Evolutionary conservation across 768 basidiomycete species (phyloP).

Genomic region (Termitomyces sp.): DNA sequence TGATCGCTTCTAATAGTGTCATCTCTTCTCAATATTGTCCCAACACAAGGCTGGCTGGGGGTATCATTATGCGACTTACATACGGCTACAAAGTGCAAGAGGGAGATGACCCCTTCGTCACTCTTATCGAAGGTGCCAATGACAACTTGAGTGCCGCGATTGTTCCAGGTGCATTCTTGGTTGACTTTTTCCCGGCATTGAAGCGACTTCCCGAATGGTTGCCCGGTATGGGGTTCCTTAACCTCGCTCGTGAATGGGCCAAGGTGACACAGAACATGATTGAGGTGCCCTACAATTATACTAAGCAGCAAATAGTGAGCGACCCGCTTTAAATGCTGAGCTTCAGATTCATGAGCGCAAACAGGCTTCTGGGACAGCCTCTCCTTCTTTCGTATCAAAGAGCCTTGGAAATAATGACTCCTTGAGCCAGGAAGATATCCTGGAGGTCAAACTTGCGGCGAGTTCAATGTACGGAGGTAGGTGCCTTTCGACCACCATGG

Average conservation of each 20-base stretch:
- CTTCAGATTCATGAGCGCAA: not conserved
- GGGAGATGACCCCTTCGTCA: conserved; percentile 43
- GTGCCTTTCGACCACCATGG: conserved; percentile 3
- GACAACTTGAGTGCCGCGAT: conserved; percentile 47
- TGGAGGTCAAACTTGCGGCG: conserved; percentile 37
- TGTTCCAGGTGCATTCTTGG: conserved; percentile 41
- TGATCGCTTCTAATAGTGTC: not conserved
- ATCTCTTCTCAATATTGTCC: not conserved
- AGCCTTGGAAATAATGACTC: conserved; percentile 31
- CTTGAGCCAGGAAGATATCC: conserved; percentile 26
- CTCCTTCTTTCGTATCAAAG: conserved; percentile 38
- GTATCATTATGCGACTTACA: conserved; percentile 48
- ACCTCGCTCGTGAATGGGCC: conserved; percentile 35
- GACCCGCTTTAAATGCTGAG: not conserved
- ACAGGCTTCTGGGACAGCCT: conserved; percentile 37
- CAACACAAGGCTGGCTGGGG: conserved; percentile 38
- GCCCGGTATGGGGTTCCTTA: conserved; percentile 51
- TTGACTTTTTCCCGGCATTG: conserved; percentile 38
- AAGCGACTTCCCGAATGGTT: conserved; percentile 50
- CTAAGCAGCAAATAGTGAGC: conserved; percentile 42
- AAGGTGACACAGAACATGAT: conserved; percentile 33
- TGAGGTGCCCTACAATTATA: conserved; percentile 38
- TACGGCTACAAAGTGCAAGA: conserved; percentile 56
- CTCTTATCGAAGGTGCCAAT: conserved; percentile 46
- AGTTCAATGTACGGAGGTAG: conserved; percentile 42